Conservation (phyloP, 352 stramenopile genomes). For the Globisporangium echinulatum region DNA sequence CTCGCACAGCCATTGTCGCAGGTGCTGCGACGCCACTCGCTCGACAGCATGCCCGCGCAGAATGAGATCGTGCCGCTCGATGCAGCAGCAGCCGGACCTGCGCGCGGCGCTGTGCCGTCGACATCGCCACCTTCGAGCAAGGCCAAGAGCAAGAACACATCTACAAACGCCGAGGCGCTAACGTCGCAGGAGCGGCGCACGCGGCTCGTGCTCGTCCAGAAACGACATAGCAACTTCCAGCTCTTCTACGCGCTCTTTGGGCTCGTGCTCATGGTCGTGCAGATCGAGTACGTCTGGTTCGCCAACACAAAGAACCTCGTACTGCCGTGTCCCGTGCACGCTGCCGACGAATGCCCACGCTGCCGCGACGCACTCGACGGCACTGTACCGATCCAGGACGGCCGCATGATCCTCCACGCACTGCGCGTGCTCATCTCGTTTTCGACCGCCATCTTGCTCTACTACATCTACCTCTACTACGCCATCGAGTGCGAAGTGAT, state of each 20-base stretch:
- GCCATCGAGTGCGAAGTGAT: constrained; percentile 59
- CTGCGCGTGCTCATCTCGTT: constrained; percentile 63
- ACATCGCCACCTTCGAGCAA: not conserved
- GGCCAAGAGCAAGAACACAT: constrained; percentile 18
- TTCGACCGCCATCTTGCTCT: constrained; percentile 57
- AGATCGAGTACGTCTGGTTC: constrained; percentile 70
- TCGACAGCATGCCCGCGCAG: constrained; percentile 31
- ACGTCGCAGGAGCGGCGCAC: constrained; percentile 48
- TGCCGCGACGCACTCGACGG: constrained; percentile 25
- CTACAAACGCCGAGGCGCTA: constrained; percentile 26
- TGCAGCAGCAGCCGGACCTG: constrained; percentile 1
- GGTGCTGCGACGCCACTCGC: not conserved
- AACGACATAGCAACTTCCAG: constrained; percentile 50
- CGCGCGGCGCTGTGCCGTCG: constrained; percentile 8
- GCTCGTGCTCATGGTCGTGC: constrained; percentile 64
- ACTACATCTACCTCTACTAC: constrained; percentile 68
- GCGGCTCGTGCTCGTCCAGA: constrained; percentile 35
- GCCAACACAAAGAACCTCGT: constrained; percentile 42
- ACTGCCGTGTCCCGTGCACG: constrained; percentile 24
- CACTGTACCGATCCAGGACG: constrained; percentile 33
- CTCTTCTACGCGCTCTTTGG: constrained; percentile 67
- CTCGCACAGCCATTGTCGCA: not conserved
- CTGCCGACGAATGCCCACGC: constrained; percentile 23
- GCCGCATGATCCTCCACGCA: constrained; percentile 58
- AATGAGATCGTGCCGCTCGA: constrained; percentile 64